These are phyloP conservation scores for Carpinus viminea DNA, from an alignment of 306 rosid genomes.

Conservation along the genomic window DNA sequence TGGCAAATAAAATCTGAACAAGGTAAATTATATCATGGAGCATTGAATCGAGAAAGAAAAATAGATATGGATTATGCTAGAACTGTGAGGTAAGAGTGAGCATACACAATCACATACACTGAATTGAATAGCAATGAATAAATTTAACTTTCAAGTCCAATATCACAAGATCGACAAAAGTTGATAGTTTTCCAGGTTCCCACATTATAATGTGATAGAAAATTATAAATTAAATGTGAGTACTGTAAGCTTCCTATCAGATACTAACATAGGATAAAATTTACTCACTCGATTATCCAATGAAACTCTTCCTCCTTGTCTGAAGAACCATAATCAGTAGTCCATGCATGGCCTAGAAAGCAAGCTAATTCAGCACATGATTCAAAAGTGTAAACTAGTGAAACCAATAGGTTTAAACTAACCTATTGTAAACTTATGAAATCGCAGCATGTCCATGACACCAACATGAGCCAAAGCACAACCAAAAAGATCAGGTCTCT, in stretches of 20 bases:
- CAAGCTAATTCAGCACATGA: slow-evolving; percentile 22
- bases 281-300: slow-evolving; percentile 85
- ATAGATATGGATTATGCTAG: neutral
- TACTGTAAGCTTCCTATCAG: neutral
- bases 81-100: neutral
- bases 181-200: neutral
- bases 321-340: slow-evolving; percentile 88
- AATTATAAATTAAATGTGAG: neutral
- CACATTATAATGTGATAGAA: neutral
- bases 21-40: neutral
- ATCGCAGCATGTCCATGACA: slow-evolving; percentile 97
- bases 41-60: neutral
- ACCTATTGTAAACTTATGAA: slow-evolving; percentile 97
- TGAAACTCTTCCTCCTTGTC: slow-evolving; percentile 86
- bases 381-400: slow-evolving; percentile 3
- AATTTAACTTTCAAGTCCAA: neutral
- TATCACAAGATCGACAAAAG: neutral
- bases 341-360: slow-evolving; percentile 90
- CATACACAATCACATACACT: neutral
- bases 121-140: neutral
- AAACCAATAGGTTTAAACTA: slow-evolving; percentile 25
- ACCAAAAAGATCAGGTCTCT: slow-evolving; percentile 95
- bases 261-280: slow-evolving; percentile 12
- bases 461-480: slow-evolving; percentile 98
- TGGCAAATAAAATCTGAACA: neutral